Conservation (phyloP, 306 rosid species). For the Calophaca sinica region DNA sequence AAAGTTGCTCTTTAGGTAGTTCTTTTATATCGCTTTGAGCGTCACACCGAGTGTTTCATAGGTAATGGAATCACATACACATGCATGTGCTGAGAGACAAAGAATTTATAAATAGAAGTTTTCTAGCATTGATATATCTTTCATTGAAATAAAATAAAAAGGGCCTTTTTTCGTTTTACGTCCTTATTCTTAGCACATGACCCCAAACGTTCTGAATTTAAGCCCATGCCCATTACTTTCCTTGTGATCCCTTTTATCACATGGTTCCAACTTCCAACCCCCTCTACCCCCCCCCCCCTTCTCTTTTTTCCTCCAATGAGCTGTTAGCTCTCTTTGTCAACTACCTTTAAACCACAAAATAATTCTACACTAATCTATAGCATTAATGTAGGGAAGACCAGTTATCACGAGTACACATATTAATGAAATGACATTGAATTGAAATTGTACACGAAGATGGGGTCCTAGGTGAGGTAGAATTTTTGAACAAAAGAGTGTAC, state of each 20-base stretch:
- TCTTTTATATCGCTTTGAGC: constrained; percentile 44
- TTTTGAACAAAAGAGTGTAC: constrained; percentile 51
- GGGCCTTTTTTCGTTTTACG: constrained; percentile 2
- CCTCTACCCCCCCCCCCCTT: constrained; percentile 13
- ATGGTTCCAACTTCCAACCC: constrained; percentile 33
- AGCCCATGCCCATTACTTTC: constrained; percentile 39
- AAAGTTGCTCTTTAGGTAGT: constrained; percentile 45
- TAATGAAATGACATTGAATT: constrained; percentile 37
- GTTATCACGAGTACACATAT: not conserved
- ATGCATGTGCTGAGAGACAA: constrained; percentile 40
- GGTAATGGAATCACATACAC: constrained; percentile 49
- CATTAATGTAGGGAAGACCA: constrained; percentile 2
- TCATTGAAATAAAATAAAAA: constrained; percentile 40
- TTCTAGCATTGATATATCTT: constrained; percentile 7
- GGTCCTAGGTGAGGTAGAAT: constrained; percentile 47
- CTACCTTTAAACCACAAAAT: constrained; percentile 39
- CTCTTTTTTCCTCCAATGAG: constrained; percentile 37
- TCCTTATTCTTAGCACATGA: constrained; percentile 55
- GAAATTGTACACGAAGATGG: constrained; percentile 45
- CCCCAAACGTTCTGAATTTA: constrained; percentile 42
- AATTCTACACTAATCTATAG: constrained; percentile 4
- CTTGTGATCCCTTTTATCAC: constrained; percentile 50
- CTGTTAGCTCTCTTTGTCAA: constrained; percentile 33
- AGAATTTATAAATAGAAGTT: constrained; percentile 28
- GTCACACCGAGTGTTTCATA: constrained; percentile 41